These are phyloP conservation scores for Didymella glomerata DNA, from an alignment of 2,329 filamentous ascomycete genomes.

Conservation along the genomic window DNA sequence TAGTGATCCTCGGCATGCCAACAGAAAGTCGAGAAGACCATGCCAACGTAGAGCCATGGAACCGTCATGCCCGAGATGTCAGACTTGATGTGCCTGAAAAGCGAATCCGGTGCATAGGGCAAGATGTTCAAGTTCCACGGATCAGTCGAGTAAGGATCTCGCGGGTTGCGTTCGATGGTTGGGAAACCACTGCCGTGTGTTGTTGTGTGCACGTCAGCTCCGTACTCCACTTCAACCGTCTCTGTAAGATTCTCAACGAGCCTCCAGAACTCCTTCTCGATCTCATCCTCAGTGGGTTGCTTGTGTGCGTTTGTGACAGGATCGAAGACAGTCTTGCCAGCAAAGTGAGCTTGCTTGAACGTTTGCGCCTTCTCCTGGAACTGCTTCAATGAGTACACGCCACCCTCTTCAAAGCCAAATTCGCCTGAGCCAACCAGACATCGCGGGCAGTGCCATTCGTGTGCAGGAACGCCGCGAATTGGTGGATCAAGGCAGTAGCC, in stretches of 20 bases:
- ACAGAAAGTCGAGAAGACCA: constrained; percentile 99
- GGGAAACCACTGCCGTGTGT: constrained; percentile 98
- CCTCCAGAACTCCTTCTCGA: constrained; percentile 96
- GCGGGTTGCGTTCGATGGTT: constrained; percentile 88
- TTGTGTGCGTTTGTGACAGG: constrained; percentile 80
- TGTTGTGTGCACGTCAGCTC: constrained; percentile 96
- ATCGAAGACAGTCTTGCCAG: constrained; percentile 87
- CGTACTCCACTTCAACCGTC: constrained; percentile 97
- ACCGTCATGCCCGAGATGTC: constrained; percentile 99
- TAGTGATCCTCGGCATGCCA: constrained; percentile 99
- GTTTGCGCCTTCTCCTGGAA: constrained; percentile 96
- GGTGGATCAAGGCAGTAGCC: constrained; percentile 88
- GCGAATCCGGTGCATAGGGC: constrained; percentile 86
- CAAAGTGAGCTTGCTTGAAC: constrained; percentile 95
- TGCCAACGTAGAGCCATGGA: constrained; percentile 98
- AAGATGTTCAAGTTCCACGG: constrained; percentile 96
- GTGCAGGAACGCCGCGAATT: constrained; percentile 76
- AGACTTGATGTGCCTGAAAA: constrained; percentile 97
- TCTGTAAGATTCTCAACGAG: constrained; percentile 93
- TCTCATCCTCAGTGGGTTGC: constrained; percentile 90
- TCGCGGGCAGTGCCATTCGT: constrained; percentile 94
- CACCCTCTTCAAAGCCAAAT: constrained; percentile 96
- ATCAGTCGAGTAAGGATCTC: constrained; percentile 85
- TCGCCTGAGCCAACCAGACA: constrained; percentile 96
- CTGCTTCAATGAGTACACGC: constrained; percentile 90